phyloP scores from a whole-genome alignment of 495 filamentous ascomycete species.

The Evernia prunastri region DNA sequence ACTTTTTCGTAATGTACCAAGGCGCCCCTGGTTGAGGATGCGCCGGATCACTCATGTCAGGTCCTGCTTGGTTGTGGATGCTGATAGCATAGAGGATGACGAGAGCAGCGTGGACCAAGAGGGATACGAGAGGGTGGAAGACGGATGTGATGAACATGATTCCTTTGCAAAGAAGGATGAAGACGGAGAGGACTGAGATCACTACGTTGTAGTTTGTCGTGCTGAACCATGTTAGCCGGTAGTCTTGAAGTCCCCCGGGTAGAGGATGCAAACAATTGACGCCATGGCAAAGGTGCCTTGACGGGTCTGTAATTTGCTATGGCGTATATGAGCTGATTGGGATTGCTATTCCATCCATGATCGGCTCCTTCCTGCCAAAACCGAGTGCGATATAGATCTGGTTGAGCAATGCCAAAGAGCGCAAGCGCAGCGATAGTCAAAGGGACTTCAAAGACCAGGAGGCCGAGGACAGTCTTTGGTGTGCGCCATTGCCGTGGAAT shows the following conservation, averaged over 20 bases:
- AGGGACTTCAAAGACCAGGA: constrained; percentile 64
- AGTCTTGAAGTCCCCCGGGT: constrained; percentile 13
- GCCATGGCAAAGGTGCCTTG: constrained; percentile 72
- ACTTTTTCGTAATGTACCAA: constrained; percentile 82
- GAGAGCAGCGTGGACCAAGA: constrained; percentile 51
- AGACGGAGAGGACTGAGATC: constrained; percentile 61
- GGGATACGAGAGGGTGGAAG: constrained; percentile 62
- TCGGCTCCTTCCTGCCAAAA: constrained; percentile 77
- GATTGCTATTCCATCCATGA: constrained; percentile 78
- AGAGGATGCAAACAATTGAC: constrained; percentile 57
- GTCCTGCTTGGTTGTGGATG: constrained; percentile 66
- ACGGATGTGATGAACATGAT: constrained; percentile 65
- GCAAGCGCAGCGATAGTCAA: constrained; percentile 65
- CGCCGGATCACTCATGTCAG: constrained; percentile 68
- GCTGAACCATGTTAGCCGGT: constrained; percentile 40
- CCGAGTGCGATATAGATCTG: constrained; percentile 68
- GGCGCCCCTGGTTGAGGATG: constrained; percentile 60
- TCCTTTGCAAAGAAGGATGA: constrained; percentile 49
- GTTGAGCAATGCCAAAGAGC: constrained; percentile 74
- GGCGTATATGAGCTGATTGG: constrained; percentile 63
- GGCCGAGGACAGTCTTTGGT: constrained; percentile 53
- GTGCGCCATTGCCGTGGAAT: constrained; percentile 56
- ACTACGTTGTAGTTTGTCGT: constrained; percentile 76
- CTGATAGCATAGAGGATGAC: constrained; percentile 60
- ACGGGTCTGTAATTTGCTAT: constrained; percentile 67